phyloP scores from a whole-genome alignment of 2,329 filamentous ascomycete species.

The Trematosphaeria pertusa region DNA sequence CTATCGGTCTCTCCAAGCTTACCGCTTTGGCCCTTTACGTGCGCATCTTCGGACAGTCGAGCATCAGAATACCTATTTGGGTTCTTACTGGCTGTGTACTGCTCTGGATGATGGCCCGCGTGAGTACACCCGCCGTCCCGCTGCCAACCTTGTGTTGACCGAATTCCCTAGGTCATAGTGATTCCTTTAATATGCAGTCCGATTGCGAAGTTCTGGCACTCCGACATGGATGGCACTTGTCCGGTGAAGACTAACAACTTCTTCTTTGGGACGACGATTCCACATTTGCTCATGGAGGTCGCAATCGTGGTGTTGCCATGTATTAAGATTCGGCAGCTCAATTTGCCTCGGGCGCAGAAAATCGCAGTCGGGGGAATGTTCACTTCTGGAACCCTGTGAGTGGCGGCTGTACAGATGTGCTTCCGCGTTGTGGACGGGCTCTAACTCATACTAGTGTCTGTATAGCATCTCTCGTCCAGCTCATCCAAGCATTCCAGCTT shows the following conservation, averaged over 20 bases:
- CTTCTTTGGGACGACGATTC: conserved; percentile 1
- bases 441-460: conserved; percentile 3
- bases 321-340: conserved; percentile 2
- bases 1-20: conserved; percentile 6
- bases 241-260: conserved; percentile 1
- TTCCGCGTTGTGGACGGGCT: not conserved
- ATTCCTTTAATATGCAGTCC: not conserved
- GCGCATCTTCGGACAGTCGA: conserved; percentile 5
- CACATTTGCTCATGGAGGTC: conserved; percentile 4
- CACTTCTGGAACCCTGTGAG: conserved; percentile 5
- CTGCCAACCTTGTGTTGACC: too few relatives aligned
- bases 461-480: conserved; percentile 2
- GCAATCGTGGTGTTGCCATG: conserved; percentile 2
- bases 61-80: not conserved
- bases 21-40: conserved; percentile 6
- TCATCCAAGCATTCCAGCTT: conserved; percentile 3
- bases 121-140: not conserved
- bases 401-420: not conserved
- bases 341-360: conserved; percentile 2
- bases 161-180: not conserved
- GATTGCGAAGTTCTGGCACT: conserved; percentile 1
- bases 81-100: conserved; percentile 4
- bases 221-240: not conserved
- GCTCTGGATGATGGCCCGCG: conserved; percentile 6
- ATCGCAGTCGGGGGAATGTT: conserved; percentile 7